A percentile compares a stretch with the other conserved stretches of the same genome.
Evolutionary conservation across 495 filamentous ascomycete species (phyloP).

Genomic region (Pseudoneurospora amorphoporcata): DNA sequence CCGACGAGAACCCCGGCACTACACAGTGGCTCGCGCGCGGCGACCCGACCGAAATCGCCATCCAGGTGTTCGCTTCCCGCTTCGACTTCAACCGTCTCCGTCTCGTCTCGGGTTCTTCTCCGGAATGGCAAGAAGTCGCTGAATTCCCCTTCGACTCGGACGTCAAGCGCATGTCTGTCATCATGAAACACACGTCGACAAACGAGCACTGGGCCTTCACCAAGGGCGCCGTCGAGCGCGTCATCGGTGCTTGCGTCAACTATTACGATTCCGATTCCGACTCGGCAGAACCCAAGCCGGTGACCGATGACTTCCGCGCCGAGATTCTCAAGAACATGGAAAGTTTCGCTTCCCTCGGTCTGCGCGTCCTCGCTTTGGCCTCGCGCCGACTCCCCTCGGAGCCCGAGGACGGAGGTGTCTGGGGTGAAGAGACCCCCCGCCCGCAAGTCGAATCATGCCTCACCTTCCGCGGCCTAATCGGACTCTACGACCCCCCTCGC

Average conservation of each 20-base stretch:
- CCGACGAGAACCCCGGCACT: not conserved
- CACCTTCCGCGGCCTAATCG: slow-evolving; percentile 53
- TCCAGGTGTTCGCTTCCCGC: slow-evolving; percentile 68
- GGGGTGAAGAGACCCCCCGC: slow-evolving; percentile 28
- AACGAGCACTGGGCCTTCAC: slow-evolving; percentile 47
- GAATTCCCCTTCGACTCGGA: slow-evolving; percentile 75
- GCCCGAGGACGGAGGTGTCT: not conserved
- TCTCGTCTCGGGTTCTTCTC: slow-evolving; percentile 37
- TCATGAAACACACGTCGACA: slow-evolving; percentile 38
- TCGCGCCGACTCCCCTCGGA: slow-evolving; percentile 23
- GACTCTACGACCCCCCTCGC: slow-evolving; percentile 65
- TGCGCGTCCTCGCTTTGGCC: slow-evolving; percentile 67
- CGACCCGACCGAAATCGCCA: slow-evolving; percentile 75
- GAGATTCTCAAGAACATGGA: slow-evolving; percentile 53
- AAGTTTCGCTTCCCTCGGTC: slow-evolving; percentile 55
- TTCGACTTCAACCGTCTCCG: slow-evolving; percentile 50
- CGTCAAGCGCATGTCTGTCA: slow-evolving; percentile 76
- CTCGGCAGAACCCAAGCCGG: slow-evolving; percentile 23
- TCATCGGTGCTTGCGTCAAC: slow-evolving; percentile 38
- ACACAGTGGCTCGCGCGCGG: slow-evolving; percentile 57
- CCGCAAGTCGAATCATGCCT: slow-evolving; percentile 45
- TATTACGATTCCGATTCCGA: slow-evolving; percentile 10
- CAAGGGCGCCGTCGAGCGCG: slow-evolving; percentile 73
- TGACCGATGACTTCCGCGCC: slow-evolving; percentile 49
- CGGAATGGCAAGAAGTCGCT: slow-evolving; percentile 38